Evolutionary conservation across 129 eudicot species (phyloP).

Genomic region (Rutidosis leptorrhynchoides): DNA sequence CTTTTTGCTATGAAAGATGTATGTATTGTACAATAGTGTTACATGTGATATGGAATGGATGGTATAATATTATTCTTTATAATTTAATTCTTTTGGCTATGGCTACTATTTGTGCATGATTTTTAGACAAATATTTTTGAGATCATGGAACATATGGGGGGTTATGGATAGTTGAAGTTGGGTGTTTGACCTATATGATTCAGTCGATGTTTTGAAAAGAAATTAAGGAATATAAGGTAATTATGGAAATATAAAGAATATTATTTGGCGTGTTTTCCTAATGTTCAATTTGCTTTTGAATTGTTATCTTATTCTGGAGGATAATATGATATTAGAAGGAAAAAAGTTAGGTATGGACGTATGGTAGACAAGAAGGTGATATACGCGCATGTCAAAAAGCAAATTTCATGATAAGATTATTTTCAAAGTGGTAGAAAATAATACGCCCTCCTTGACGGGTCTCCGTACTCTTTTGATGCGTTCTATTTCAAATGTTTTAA

Average conservation of each 20-base stretch:
- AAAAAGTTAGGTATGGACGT: conserved; percentile 25
- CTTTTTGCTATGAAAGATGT: conserved; percentile 32
- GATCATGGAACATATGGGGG: conserved; percentile 29
- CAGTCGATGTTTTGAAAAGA: neutral
- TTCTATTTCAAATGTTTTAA: too few species aligned
- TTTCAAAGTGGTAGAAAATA: too few species aligned
- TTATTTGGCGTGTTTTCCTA: conserved; percentile 20
- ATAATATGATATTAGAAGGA: conserved; percentile 4
- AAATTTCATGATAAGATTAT: conserved; percentile 9
- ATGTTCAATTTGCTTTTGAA: neutral
- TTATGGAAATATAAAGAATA: conserved; percentile 20
- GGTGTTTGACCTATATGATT: conserved; percentile 23
- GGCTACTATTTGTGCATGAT: neutral
- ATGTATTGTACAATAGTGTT: conserved; percentile 18
- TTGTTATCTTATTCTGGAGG: conserved; percentile 1
- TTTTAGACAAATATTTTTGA: conserved; percentile 11
- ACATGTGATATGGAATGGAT: conserved; percentile 23
- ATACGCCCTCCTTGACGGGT: too few species aligned
- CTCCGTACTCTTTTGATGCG: too few species aligned
- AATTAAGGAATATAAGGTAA: conserved; percentile 12
- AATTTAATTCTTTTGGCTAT: neutral
- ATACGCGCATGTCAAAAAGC: conserved; percentile 11
- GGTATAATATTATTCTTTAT: conserved; percentile 25
- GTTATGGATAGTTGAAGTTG: neutral
- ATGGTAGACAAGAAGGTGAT: conserved; percentile 24